Base-by-base conservation (phyloP, 2,329 filamentous ascomycete species). In the Alternaria sp. region DNA sequence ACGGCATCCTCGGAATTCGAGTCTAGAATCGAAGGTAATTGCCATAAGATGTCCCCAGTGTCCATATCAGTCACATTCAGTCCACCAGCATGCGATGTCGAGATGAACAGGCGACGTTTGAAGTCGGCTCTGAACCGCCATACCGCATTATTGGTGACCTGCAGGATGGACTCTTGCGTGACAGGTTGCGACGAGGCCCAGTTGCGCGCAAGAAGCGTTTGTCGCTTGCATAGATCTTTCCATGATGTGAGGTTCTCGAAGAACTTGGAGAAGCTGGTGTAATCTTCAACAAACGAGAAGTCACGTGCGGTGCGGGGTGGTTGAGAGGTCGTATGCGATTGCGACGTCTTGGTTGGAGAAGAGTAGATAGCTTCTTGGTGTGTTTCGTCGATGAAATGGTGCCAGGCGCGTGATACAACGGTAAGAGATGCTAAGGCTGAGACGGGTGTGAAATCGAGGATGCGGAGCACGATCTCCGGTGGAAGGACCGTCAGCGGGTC, bases 81-180 rank as follows among this genome's bases (percentile, higher is more conserved):
- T 16, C 58, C 58, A 5, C 58, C 58, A 10, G 54, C 53, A 28
- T 60, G 54, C 12, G 58, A 57, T 27, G 58, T 60, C 11, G 58
- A 57, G 16, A 60, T 60, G 22, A 60, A 57, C 9, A 60, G 40
- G 40, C 58, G 58, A 32, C 58, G 58, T 49, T 60, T 57, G 27
- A 60, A 60, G 20, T 60, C 58, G 14, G 34, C 41, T 18, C 57
- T 60, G 25, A 60, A 60, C n/a, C 58, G 34, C 58, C 58, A 60
- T 40, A 60, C 25, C 5, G 54, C 53, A 28, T 57, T 12, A 12
- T 57, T 60, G 12, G 32, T 45, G 20, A 60, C 41, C 54, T 57
- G 58, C 22, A 60, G 18, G 3, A 60, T 43, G 2, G 58, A 60
- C 12, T 60, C 46, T 20, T 54, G 58, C 11, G 58, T 60, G 8